Evolutionary conservation across 2,329 filamentous ascomycete genomes (phyloP).

Genomic region (Cordyceps cateniannulata): DNA sequence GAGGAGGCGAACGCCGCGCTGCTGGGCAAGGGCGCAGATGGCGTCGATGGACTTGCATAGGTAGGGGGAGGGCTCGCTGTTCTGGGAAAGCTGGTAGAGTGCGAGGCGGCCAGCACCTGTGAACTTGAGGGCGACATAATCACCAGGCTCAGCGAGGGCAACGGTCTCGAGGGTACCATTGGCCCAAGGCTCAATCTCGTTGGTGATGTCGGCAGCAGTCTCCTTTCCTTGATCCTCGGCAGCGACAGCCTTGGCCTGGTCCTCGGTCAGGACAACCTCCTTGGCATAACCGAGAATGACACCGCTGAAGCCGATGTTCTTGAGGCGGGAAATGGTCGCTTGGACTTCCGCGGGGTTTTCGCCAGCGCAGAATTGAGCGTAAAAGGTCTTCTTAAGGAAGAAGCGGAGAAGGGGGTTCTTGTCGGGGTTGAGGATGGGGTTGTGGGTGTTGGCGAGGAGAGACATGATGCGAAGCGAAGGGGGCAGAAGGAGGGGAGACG

Average conservation of each 20-base stretch:
- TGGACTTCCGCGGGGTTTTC: slow-evolving; percentile 64
- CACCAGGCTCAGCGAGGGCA: slow-evolving; percentile 53
- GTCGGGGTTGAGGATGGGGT: slow-evolving; percentile 64
- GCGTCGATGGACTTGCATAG: slow-evolving; percentile 65
- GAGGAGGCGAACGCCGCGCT: slow-evolving; percentile 65
- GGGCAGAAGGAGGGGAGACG: slow-evolving; percentile 60
- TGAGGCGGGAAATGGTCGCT: slow-evolving; percentile 57
- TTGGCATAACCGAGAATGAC: slow-evolving; percentile 80
- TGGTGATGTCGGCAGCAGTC: slow-evolving; percentile 41
- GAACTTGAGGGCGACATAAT: slow-evolving; percentile 68
- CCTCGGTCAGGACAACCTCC: slow-evolving; percentile 66
- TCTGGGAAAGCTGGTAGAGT: slow-evolving; percentile 57
- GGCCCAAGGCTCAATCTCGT: slow-evolving; percentile 65
- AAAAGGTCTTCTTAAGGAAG: slow-evolving; percentile 75
- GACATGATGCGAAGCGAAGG: slow-evolving; percentile 65
- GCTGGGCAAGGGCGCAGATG: slow-evolving; percentile 66
- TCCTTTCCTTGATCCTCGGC: slow-evolving; percentile 39
- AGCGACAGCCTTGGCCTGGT: slow-evolving; percentile 39
- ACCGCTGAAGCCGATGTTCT: slow-evolving; percentile 70
- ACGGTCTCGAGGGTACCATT: slow-evolving; percentile 71
- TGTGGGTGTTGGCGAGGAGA: slow-evolving; percentile 62
- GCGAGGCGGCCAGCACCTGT: slow-evolving; percentile 74
- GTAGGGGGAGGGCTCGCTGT: slow-evolving; percentile 55
- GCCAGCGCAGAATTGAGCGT: slow-evolving; percentile 86
- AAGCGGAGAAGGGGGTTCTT: slow-evolving; percentile 63